Evolutionary conservation across 2,329 filamentous ascomycete species (phyloP), one percentile per base, ranked within the genome.

Genomic region (Colletotrichum euphorbiae): DNA sequence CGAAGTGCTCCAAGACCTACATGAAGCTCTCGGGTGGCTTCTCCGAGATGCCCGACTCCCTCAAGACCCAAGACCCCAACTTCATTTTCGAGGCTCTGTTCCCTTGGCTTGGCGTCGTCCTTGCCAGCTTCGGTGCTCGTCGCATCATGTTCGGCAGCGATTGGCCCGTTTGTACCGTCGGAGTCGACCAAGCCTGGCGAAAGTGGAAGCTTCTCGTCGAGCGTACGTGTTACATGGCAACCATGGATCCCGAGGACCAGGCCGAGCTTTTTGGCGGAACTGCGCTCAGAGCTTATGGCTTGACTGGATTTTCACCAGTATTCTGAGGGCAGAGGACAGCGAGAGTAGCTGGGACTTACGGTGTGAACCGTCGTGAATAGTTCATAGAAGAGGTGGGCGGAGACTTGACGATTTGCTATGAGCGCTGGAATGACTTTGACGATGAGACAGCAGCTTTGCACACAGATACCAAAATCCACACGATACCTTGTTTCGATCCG

Each of bases 1-100:
- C 90, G 72, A 85, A 85, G 67, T 87, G 87, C 76, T 80, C 83
- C 55, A 85, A 83, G 57, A 89, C 90, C n/a, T 97, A 91, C 81
- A 92, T 98, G 87, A 97, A 98, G 82, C 86, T 98, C n/a, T 95
- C 92, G 0, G 95, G 95, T 7, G 88, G 85, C 52, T 94, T 98
- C 78, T 89, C 91, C 17, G 73, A 97, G 80, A 89, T 98, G 79
- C 85, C 89, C 3, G 82, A 83, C 52, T 78, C 82, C 11, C 80
- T 90, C 71, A 83, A 82, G 73, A 77, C 75, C 24, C 80, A 83
- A 28, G 77, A 84, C 9, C 76, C 84, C 38, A 81, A 86, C 64
- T 84, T 87, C 40, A 85, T 93, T 64, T 89, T 93, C 71, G 81
- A 86, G 69, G 84, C 85, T 45, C 83, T 92, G 19, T 83, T 86